Percentiles rank a stretch among this genome's conserved stretches.
These are phyloP conservation scores for Solanum virginianum DNA, from an alignment of 257 asterid genomes.

Conservation along the genomic window DNA sequence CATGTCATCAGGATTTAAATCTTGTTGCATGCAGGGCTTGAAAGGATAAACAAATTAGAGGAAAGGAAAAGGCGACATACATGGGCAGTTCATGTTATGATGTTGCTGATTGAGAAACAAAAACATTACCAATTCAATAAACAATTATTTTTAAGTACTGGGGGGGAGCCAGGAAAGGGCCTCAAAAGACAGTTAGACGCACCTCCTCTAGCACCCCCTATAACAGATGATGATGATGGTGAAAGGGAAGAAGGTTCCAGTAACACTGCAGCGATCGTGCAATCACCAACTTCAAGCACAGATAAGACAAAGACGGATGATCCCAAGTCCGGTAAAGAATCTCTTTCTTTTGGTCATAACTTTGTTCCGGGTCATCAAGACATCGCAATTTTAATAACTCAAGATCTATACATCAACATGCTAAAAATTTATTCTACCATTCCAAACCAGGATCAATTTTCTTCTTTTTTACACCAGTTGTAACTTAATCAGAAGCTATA, in stretches of 20 bases:
- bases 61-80: constrained; percentile 11
- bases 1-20: not conserved
- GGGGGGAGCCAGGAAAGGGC: constrained; percentile 9
- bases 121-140: constrained; percentile 10
- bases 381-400: not conserved
- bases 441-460: not conserved
- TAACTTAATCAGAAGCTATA: not conserved
- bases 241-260: not conserved
- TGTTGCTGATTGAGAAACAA: constrained; percentile 9
- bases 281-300: not conserved
- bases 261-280: not conserved
- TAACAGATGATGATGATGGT: not conserved
- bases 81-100: constrained; percentile 20
- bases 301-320: not conserved
- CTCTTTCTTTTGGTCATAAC: not conserved
- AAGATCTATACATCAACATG: not conserved
- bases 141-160: too few relatives aligned
- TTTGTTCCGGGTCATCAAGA: not conserved
- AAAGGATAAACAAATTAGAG: constrained; percentile 14
- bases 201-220: not conserved
- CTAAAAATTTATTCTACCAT: not conserved
- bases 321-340: not conserved
- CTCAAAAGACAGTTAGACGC: not conserved
- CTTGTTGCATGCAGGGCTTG: constrained; percentile 15
- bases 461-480: not conserved